Base-by-base conservation (phyloP, 805 yeast genomes). In the Hanseniaspora jakobsenii region DNA sequence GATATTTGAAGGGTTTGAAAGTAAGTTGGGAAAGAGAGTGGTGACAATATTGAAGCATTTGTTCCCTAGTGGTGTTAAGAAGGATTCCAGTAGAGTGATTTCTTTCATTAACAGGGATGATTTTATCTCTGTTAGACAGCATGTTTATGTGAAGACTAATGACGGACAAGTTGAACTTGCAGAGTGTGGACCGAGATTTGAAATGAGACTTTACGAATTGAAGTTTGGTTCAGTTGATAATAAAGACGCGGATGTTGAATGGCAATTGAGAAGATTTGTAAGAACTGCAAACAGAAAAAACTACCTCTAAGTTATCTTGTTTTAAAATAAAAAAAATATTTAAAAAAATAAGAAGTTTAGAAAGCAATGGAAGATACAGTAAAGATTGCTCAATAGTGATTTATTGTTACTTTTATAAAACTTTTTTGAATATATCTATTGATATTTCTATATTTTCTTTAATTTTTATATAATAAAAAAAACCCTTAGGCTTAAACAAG, bases 101-200 rank as follows among this genome's bases (percentile, higher is more conserved):
- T 81, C 95, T 2, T 91, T 91, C 65, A 77, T 82, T 34, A 91
- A 91, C 60, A 72, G 75, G 44, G 94, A 85, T 38, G 99, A 91
- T 64, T 91, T 77, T 57, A 89, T 91, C 49, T 76, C 86, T 49
- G 96, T 91, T 4, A 74, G 99, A 62, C 98, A 91, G 57, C 99
- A 91, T 59, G 81, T 91, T 1, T 91, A 82, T 59, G 95, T 86
- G 4, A 79, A 76, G 58, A 85, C 95, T 0, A 78, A 80, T 53
- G 95, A 86, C 50, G 72, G 77, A 28, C 30, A 46, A 6, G 95
- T 86, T 2, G 97, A 91, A 60, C 64, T 91, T 47, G 87, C 95
- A 48, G 99, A 91, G 60, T 81, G 91, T 29, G 99, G 99, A 0
- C 99, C 99, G n/a, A 70, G 99, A 50, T 91, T 91, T 55, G 98